These are phyloP conservation scores for Hyphochytrium catenoides DNA, from an alignment of 352 stramenopile species.

Conservation along the genomic window DNA sequence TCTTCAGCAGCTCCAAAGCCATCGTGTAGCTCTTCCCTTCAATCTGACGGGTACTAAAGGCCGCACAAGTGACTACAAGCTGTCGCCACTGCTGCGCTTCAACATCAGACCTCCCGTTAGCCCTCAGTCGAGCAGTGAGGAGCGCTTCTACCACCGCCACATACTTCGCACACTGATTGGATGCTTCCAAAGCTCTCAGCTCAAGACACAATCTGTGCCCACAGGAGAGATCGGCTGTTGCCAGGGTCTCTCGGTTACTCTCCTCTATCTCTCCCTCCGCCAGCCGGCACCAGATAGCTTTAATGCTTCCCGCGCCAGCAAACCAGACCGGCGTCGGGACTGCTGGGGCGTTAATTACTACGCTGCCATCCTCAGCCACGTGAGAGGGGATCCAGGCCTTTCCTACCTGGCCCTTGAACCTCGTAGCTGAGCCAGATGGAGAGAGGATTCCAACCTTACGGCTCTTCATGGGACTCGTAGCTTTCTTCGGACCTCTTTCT, in stretches of 20 bases:
- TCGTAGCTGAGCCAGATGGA: background rate
- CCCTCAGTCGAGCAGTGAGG: constrained; percentile 33
- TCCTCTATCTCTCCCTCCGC: constrained; percentile 12
- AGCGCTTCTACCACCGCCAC: constrained; percentile 44
- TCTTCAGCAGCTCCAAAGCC: constrained; percentile 55
- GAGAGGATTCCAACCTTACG: background rate
- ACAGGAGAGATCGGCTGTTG: constrained; percentile 10
- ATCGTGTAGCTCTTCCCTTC: constrained; percentile 48
- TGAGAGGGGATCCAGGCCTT: constrained; percentile 28
- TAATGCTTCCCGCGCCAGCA: constrained; percentile 37
- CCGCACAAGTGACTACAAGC: constrained; percentile 49
- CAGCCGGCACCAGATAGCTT: constrained; percentile 51
- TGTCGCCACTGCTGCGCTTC: constrained; percentile 61
- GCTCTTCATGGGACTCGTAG: background rate
- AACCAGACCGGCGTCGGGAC: constrained; percentile 58
- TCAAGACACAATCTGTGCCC: constrained; percentile 38
- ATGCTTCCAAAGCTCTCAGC: constrained; percentile 43
- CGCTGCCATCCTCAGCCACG: constrained; percentile 22
- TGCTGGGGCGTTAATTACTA: constrained; percentile 48
- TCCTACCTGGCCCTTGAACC: constrained; percentile 1
- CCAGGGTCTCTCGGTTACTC: background rate
- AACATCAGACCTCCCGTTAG: constrained; percentile 18
- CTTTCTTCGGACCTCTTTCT: constrained; percentile 1
- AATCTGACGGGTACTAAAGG: constrained; percentile 52
- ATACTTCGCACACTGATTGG: constrained; percentile 44